Conservation (phyloP, 306 rosid genomes). For the Fragaria iinumae region DNA sequence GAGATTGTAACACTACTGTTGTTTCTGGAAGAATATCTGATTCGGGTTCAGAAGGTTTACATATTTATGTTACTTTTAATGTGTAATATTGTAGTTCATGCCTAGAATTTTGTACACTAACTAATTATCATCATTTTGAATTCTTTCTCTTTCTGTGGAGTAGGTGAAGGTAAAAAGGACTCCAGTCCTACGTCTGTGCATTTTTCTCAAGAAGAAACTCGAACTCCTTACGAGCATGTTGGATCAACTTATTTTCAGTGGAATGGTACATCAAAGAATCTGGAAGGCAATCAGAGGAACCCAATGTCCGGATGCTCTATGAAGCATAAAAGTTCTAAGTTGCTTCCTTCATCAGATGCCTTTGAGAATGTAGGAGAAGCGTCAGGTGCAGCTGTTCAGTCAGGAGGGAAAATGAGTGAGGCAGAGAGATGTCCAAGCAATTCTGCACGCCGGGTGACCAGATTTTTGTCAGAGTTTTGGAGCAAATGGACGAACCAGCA, state of each 20-base stretch:
- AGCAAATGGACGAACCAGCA: slow-evolving; percentile 21
- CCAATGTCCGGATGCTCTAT: slow-evolving; percentile 23
- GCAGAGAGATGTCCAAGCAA: slow-evolving; percentile 16
- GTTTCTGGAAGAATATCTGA: slow-evolving; percentile 18
- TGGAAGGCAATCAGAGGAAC: slow-evolving; percentile 16
- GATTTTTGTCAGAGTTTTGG: slow-evolving; percentile 10
- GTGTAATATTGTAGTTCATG: background rate
- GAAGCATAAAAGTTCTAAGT: slow-evolving; percentile 18
- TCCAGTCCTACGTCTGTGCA: background rate
- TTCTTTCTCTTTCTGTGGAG: background rate
- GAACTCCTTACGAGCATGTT: background rate
- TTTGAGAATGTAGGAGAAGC: slow-evolving; percentile 19
- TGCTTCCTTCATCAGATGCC: slow-evolving; percentile 16
- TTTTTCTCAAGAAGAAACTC: slow-evolving; percentile 13
- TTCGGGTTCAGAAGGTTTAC: slow-evolving; percentile 23
- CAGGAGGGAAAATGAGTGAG: slow-evolving; percentile 13
- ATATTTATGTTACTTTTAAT: background rate
- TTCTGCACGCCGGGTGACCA: slow-evolving; percentile 17
- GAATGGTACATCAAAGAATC: slow-evolving; percentile 25
- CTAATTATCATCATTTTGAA: background rate
- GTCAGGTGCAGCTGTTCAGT: slow-evolving; percentile 28
- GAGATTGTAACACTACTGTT: slow-evolving; percentile 25
- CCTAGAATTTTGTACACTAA: background rate
- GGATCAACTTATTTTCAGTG: slow-evolving; percentile 14
- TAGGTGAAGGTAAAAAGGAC: background rate